Evolutionary conservation across 331 rosid genomes (phyloP), one percentile per base, ranked within the genome.

Genomic region (Stylosanthes scabra): DNA sequence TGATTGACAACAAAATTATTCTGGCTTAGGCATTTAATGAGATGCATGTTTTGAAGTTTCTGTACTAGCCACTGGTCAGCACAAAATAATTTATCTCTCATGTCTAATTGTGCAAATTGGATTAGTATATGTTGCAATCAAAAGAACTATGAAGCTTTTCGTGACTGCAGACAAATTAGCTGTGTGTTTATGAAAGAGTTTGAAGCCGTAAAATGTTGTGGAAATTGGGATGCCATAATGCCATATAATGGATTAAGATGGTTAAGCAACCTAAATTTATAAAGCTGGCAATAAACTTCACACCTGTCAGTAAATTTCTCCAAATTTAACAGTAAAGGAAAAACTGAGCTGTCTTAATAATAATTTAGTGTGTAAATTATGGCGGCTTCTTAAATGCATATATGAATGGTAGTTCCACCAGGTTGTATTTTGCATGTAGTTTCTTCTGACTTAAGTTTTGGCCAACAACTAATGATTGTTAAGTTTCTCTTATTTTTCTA

Each of bases 401-500:
- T 42, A 31, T 59, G 20, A 10, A 54, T 49, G 2, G 42, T 28
- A 25, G 34, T 66, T 49, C 34, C 34, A 8, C 29, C 34, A 49
- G 54, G 47, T 76, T 66, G 45, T 40, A 15, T 44, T 51, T 58
- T 69, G 9, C 55, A 15, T 28, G 45, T 51, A 34, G 57, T 63
- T 70, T 40, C 75, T 65, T 25, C 49, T 37, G 8, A 40, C 14
- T 29, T 42, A 12, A 34, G 64, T 70, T 4, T 70, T 4, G 7
- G 70, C 47, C 63, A 27, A 50, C 8, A 0, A 41, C 31, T 60
- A 49, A 16, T 65, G 63, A 3, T 34, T 74, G 42, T 27, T 60
- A 34, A 78, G 69, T 47, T 77, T 42, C 42, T 72, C 66, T 56
- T 74, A 14, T 74, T 74, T 87, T 87, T 59, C 56, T 54, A 15